phyloP scores from a whole-genome alignment of 805 yeast species.

The Nakazawaea sp. region DNA sequence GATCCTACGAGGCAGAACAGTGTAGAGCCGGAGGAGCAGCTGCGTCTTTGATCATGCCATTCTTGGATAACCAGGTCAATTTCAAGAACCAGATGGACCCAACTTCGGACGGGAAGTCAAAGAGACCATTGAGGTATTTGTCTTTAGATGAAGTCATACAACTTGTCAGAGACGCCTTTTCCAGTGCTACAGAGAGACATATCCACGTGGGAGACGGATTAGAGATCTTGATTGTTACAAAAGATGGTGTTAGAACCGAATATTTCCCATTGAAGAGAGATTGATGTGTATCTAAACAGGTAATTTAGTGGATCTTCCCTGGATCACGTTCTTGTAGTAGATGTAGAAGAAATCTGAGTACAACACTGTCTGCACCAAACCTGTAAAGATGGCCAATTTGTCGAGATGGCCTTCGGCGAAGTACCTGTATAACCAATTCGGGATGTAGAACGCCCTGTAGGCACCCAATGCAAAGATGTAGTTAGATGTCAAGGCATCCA shows the following conservation, averaged over 20 bases:
- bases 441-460: conserved; percentile 84
- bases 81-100: conserved; percentile 91
- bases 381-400: conserved; percentile 66
- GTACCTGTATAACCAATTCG: conserved; percentile 93
- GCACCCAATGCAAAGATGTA: conserved; percentile 91
- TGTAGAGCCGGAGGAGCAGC: conserved; percentile 99
- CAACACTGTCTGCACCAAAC: conserved; percentile 75
- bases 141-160: conserved; percentile 78
- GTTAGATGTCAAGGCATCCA: conserved; percentile 82
- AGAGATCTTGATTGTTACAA: conserved; percentile 85
- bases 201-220: conserved; percentile 97
- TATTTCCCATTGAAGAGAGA: conserved; percentile 85
- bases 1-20: conserved; percentile 95
- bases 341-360: conserved; percentile 96
- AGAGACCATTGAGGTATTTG: conserved; percentile 56
- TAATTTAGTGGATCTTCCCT: conserved; percentile 69
- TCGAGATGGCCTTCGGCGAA: conserved; percentile 58
- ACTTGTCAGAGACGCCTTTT: conserved; percentile 88
- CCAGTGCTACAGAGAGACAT: conserved; percentile 97
- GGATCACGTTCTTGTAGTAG: conserved; percentile 75
- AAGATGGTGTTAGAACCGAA: conserved; percentile 84
- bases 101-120: conserved; percentile 58
- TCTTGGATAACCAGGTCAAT: conserved; percentile 94
- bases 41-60: conserved; percentile 92
- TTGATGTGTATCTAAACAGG: conserved; percentile 43